Conservation (phyloP, 495 filamentous ascomycete genomes). For the Corynascus novoguineensis region DNA sequence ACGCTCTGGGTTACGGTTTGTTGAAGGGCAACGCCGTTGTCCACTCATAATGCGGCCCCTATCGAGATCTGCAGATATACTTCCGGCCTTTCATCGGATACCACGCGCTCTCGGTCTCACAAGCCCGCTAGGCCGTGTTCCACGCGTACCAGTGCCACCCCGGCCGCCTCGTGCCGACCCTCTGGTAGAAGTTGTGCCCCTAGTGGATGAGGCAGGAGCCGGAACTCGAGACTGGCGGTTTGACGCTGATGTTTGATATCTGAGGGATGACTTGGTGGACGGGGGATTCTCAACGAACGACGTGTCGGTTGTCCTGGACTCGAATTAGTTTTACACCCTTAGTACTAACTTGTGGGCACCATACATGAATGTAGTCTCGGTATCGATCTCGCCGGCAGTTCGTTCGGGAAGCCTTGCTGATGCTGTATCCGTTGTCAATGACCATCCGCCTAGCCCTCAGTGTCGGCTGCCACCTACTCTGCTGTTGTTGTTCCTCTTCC, state of each 20-base stretch:
- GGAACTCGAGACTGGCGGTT: constrained; percentile 41
- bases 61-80: not conserved
- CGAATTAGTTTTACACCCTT: constrained; percentile 23
- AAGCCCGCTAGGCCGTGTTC: constrained; percentile 42
- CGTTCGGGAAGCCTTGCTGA: constrained; percentile 19
- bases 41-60: not conserved
- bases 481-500: constrained; percentile 36
- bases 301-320: constrained; percentile 79
- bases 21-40: not conserved
- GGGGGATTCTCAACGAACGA: constrained; percentile 89
- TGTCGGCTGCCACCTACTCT: constrained; percentile 1
- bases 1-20: too few relatives aligned
- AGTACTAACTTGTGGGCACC: constrained; percentile 20
- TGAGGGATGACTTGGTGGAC: constrained; percentile 62
- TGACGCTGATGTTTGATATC: constrained; percentile 55
- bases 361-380: constrained; percentile 86
- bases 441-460: constrained; percentile 20
- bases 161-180: constrained; percentile 35
- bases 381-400: constrained; percentile 31
- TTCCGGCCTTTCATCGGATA: constrained; percentile 23
- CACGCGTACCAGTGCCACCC: constrained; percentile 26
- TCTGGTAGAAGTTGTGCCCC: constrained; percentile 28
- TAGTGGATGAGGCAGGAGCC: constrained; percentile 34
- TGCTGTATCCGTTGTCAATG: constrained; percentile 15
- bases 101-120: constrained; percentile 39